Percentiles rank a stretch among this genome's conserved stretches.
These are phyloP conservation scores for Aspergillus amoenus DNA, from an alignment of 2,329 filamentous ascomycete species.

Conservation along the genomic window DNA sequence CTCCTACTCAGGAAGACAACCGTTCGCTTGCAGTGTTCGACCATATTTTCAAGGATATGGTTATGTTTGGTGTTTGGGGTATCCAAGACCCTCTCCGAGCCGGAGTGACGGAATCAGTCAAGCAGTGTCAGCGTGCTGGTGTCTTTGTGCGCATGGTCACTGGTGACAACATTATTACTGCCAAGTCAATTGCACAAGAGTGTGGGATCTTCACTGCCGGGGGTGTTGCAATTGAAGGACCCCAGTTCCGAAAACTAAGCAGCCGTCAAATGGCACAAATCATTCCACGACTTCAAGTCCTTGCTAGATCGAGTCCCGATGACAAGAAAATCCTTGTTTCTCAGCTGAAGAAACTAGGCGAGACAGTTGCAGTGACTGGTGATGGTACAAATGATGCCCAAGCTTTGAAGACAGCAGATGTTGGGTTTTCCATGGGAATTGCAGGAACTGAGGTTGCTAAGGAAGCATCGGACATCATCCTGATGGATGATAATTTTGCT, in stretches of 20 bases:
- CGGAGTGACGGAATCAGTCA: slow-evolving; percentile 72
- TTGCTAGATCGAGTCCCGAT: slow-evolving; percentile 72
- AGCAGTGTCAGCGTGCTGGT: slow-evolving; percentile 70
- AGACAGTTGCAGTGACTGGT: slow-evolving; percentile 79
- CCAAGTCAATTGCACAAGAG: slow-evolving; percentile 74
- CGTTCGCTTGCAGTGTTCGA: slow-evolving; percentile 65
- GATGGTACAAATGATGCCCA: slow-evolving; percentile 84
- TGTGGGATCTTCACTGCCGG: slow-evolving; percentile 71
- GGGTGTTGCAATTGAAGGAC: slow-evolving; percentile 74
- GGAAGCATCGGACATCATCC: slow-evolving; percentile 79
- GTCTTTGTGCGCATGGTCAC: slow-evolving; percentile 84
- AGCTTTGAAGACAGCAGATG: slow-evolving; percentile 75
- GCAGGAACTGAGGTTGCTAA: slow-evolving; percentile 81
- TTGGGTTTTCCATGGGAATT: slow-evolving; percentile 85
- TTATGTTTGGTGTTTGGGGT: slow-evolving; percentile 69
- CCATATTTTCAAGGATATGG: slow-evolving; percentile 66
- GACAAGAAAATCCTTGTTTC: slow-evolving; percentile 74
- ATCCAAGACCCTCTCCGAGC: slow-evolving; percentile 78
- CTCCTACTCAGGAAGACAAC: slow-evolving; percentile 57
- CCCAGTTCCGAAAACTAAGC: slow-evolving; percentile 71
- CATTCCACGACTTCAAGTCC: slow-evolving; percentile 68
- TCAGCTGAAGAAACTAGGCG: slow-evolving; percentile 68
- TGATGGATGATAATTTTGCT: slow-evolving; percentile 85
- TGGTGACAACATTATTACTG: slow-evolving; percentile 77
- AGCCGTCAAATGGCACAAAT: slow-evolving; percentile 64